phyloP scores from a whole-genome alignment of 148 eudicot genomes.

The Diospyros lotus region DNA sequence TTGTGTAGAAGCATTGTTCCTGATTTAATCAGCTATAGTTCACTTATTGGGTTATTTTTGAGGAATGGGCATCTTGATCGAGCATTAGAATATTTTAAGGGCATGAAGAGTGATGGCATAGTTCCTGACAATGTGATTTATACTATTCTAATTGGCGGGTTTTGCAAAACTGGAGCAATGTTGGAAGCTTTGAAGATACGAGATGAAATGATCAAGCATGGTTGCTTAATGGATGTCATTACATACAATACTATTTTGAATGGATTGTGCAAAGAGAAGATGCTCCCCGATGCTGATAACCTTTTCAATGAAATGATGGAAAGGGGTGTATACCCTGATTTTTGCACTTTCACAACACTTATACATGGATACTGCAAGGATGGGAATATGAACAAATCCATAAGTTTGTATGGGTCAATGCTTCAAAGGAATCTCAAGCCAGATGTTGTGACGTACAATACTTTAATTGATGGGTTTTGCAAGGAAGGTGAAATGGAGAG shows the following conservation, averaged over 20 bases:
- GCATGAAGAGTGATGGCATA: conserved; percentile 54
- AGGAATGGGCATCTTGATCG: conserved; percentile 51
- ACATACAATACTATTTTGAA: conserved; percentile 76
- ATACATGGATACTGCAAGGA: conserved; percentile 66
- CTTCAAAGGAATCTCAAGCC: conserved; percentile 64
- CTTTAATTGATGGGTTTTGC: conserved; percentile 75
- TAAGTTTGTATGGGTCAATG: conserved; percentile 52
- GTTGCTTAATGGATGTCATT: conserved; percentile 73
- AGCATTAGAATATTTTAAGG: conserved; percentile 46
- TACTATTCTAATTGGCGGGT: conserved; percentile 71
- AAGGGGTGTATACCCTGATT: conserved; percentile 65
- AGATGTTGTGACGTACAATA: conserved; percentile 71
- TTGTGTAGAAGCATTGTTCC: conserved; percentile 35
- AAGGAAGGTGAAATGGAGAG: conserved; percentile 63
- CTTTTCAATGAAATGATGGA: conserved; percentile 74
- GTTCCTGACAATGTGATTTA: conserved; percentile 68
- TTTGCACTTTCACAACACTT: conserved; percentile 58
- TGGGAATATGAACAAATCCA: conserved; percentile 48
- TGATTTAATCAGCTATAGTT: conserved; percentile 69
- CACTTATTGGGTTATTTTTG: conserved; percentile 52
- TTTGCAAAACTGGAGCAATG: conserved; percentile 48
- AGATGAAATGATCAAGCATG: conserved; percentile 72
- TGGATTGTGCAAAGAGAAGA: conserved; percentile 65
- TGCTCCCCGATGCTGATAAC: conserved; percentile 54
- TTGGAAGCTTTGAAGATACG: conserved; percentile 60